Percentiles rank a stretch among this genome's conserved stretches.
Evolutionary conservation across 129 eudicot species (phyloP).

Genomic region (Rutidosis leptorrhynchoides): DNA sequence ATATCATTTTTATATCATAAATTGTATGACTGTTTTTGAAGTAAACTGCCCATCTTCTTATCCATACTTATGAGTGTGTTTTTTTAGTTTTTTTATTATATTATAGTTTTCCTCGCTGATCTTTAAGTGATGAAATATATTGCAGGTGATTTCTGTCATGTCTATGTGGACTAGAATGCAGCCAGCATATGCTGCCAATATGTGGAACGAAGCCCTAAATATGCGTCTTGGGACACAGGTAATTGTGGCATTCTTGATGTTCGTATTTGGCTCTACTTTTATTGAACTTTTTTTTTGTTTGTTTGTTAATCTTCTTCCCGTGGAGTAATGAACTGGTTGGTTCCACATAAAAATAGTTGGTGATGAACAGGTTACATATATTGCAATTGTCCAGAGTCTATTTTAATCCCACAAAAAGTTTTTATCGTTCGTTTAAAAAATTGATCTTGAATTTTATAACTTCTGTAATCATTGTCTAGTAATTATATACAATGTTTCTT

Average conservation of each 20-base stretch:
- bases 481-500: too few species aligned
- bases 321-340: neutral
- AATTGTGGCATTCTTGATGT: constrained; percentile 17
- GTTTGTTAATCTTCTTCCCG: neutral
- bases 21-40: too few species aligned
- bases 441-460: neutral
- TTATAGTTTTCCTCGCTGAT: neutral
- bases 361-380: neutral
- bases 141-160: constrained; percentile 99
- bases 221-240: constrained; percentile 99
- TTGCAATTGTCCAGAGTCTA: neutral
- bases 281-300: constrained; percentile 3
- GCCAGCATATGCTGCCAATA: constrained; percentile 99
- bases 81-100: neutral
- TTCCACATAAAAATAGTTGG: neutral
- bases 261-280: neutral
- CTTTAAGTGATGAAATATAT: constrained; percentile 9
- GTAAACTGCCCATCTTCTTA: neutral
- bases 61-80: neutral
- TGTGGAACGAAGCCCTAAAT: constrained; percentile 99
- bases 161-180: constrained; percentile 99
- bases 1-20: neutral
- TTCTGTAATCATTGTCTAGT: neutral
- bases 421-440: neutral
- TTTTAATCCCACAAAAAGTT: neutral